Percentiles rank a stretch among this genome's conserved stretches.
These are phyloP conservation scores for Helenozyma baotianmanensis DNA, from an alignment of 805 yeast species.

Conservation along the genomic window DNA sequence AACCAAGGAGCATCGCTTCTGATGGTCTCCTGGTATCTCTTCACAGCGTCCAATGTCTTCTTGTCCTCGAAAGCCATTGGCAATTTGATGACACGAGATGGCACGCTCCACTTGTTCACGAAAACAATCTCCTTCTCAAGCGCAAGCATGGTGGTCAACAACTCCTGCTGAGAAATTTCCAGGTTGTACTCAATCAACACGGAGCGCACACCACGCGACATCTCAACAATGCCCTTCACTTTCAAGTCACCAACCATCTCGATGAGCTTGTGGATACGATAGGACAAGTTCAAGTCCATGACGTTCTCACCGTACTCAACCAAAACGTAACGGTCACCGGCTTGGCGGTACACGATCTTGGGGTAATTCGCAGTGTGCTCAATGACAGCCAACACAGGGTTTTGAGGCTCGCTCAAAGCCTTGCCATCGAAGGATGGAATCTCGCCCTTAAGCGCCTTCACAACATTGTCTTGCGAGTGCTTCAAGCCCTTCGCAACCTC, in stretches of 20 bases:
- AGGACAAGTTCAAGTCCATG: conserved; percentile 79
- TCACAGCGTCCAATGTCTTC: conserved; percentile 83
- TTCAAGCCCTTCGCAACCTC: conserved; percentile 65
- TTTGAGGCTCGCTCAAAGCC: conserved; percentile 40
- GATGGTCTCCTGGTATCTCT: conserved; percentile 89
- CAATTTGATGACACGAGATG: conserved; percentile 73
- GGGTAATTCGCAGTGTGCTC: conserved; percentile 52
- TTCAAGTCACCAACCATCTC: conserved; percentile 61
- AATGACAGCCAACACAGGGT: conserved; percentile 62
- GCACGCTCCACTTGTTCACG: conserved; percentile 79
- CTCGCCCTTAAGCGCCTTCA: conserved; percentile 43
- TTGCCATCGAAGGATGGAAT: conserved; percentile 28
- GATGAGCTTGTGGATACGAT: conserved; percentile 79
- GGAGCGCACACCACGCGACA: conserved; percentile 97
- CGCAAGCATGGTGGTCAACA: conserved; percentile 62
- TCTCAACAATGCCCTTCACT: conserved; percentile 81
- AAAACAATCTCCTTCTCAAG: conserved; percentile 72
- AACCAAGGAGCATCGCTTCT: conserved; percentile 94
- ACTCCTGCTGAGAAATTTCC: conserved; percentile 53
- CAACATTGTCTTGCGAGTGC: conserved; percentile 51
- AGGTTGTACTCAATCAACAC: conserved; percentile 85
- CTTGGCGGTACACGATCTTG: conserved; percentile 82
- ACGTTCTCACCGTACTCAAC: conserved; percentile 90
- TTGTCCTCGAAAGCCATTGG: conserved; percentile 98
- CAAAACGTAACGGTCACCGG: conserved; percentile 90